Evolutionary conservation across 2,329 filamentous ascomycete species (phyloP), one percentile per base, ranked within the genome.

Genomic region (Aspergillus proliferans): DNA sequence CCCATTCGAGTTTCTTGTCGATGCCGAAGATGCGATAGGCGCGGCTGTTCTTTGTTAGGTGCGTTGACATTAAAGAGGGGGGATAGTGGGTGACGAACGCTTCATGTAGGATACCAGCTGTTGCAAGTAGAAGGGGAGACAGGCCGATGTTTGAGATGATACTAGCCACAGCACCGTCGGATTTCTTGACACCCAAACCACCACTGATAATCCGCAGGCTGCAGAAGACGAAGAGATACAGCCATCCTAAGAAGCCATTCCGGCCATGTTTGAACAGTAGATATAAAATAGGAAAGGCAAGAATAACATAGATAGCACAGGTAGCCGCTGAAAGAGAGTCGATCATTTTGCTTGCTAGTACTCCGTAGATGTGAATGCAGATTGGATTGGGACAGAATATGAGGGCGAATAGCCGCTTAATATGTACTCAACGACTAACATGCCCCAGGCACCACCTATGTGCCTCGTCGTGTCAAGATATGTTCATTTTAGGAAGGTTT

Each of bases 111-210:
- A 72, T 57, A 1, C 70, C 66, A 21, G 54, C 50, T 3, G 54
- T 48, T 3, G 52, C 54, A 2, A 67, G 53, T 2, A 67, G 45
- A 2, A 74, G 53, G 2, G 70, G 71, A 6, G 69, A 71, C 3
- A 73, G 49, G 3, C 70, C 71, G 34, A 75, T 57, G 26, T 63
- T 70, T 24, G 62, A 54, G 19, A 74, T 60, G 14, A 73, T 59
- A 8, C 55, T 58, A 3, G 68, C 71, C 1, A 58, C 53, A 24
- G 54, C 48, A 48, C 58, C 58, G 26, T 30, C 26, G 3, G 49
- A 28, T 34, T 46, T 34, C 2, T 46, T 47, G 1, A 55, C 33
- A 2, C 47, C 51, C 4, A 61, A 18, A 6, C 47, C 57, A 33
- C 56, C 65, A 14, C 66, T 64, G 6, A 71, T 48, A 21, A 75